Conservation (phyloP, 139 green algal species). For the Dunaliella primolecta region DNA sequence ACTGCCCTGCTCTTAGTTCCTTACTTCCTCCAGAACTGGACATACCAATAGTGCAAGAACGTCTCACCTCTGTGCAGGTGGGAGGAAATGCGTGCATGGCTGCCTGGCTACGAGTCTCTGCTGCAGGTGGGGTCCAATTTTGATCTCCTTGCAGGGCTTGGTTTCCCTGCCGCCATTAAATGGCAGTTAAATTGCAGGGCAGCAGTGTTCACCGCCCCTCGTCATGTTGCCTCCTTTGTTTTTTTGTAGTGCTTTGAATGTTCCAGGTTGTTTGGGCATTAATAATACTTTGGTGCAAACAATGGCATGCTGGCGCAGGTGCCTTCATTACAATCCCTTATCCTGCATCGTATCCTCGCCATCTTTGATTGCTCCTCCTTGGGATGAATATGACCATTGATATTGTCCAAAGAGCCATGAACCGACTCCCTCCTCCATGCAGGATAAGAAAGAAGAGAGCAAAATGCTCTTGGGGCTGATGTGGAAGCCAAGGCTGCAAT, state of each 20-base stretch:
- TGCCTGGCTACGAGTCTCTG: not conserved
- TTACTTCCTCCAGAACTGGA: too few species aligned
- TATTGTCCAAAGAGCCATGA: not conserved
- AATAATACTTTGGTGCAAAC: too few species aligned
- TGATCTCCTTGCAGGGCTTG: not conserved
- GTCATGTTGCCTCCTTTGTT: too few species aligned
- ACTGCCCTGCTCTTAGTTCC: too few species aligned
- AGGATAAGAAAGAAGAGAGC: not conserved
- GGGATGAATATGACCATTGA: not conserved
- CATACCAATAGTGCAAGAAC: too few species aligned
- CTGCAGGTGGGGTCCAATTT: not conserved
- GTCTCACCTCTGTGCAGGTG: too few species aligned
- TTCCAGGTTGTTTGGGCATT: too few species aligned
- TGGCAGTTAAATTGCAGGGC: not conserved
- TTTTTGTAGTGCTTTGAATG: not conserved
- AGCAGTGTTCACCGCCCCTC: not conserved
- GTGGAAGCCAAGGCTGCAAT: conserved; percentile 6
- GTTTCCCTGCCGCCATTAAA: not conserved
- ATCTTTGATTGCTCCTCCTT: not conserved
- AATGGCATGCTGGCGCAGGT: not conserved
- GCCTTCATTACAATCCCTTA: not conserved
- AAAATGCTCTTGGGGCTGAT: conserved; percentile 1
- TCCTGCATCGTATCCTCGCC: not conserved
- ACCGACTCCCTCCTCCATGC: not conserved
- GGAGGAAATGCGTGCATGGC: conserved; percentile 2